Evolutionary conservation across 2,329 filamentous ascomycete genomes (phyloP).

Genomic region (Apiospora sp.): DNA sequence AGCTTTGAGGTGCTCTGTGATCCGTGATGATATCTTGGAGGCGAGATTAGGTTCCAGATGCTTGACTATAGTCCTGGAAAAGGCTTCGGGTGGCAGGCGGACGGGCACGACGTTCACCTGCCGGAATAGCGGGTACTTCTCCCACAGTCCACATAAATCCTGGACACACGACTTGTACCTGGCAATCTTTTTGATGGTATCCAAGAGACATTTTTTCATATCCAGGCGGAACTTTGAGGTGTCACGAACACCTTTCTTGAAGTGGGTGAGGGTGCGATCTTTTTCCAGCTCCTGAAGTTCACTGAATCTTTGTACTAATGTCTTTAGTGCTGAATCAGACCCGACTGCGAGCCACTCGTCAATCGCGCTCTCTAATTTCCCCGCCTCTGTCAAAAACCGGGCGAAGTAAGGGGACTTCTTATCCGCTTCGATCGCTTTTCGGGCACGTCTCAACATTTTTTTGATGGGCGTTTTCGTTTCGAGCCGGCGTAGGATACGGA

Average conservation of each 20-base stretch:
- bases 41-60: conserved; percentile 23
- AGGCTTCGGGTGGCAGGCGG: conserved; percentile 40
- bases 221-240: conserved; percentile 29
- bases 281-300: conserved; percentile 29
- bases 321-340: no score
- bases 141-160: conserved; percentile 44
- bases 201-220: conserved; percentile 35
- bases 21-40: no score
- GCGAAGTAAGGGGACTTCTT: no score
- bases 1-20: no score
- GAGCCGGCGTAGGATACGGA: conserved; percentile 40
- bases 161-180: conserved; percentile 46
- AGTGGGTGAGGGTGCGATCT: conserved; percentile 18
- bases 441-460: conserved; percentile 25
- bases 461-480: no score
- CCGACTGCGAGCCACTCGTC: conserved; percentile 35
- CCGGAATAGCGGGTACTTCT: conserved; percentile 39
- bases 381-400: no score
- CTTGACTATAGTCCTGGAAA: conserved; percentile 27
- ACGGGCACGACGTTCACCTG: conserved; percentile 40
- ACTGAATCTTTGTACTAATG: no score
- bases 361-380: conserved; percentile 35
- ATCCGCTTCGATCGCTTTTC: conserved; percentile 21
- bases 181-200: conserved; percentile 47
- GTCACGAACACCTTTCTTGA: conserved; percentile 36